phyloP scores from a whole-genome alignment of 169 alveolate species.

The Theileria equi region DNA sequence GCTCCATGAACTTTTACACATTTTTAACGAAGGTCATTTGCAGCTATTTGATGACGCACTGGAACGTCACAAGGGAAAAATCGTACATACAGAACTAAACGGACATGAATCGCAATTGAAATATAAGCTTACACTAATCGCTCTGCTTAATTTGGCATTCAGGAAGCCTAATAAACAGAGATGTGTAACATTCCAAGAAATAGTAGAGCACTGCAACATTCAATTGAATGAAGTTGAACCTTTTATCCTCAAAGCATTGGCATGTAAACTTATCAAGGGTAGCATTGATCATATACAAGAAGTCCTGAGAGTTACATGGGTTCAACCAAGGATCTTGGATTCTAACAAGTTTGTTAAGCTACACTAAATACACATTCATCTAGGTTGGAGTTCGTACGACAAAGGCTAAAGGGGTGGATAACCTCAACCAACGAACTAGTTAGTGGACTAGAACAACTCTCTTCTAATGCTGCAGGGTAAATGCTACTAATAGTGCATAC shows the following conservation, averaged over 20 bases:
- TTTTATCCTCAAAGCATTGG: conserved; percentile 72
- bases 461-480: conserved; percentile 7
- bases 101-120: conserved; percentile 58
- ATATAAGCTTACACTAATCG: conserved; percentile 67
- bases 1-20: conserved; percentile 51
- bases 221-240: conserved; percentile 69
- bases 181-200: conserved; percentile 66
- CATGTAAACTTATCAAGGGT: conserved; percentile 66
- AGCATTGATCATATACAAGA: conserved; percentile 71
- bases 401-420: conserved; percentile 55
- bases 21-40: conserved; percentile 60
- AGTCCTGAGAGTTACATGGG: conserved; percentile 71
- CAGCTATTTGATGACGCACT: conserved; percentile 53
- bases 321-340: conserved; percentile 72
- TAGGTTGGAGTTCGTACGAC: conserved; percentile 53
- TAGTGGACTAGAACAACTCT: conserved; percentile 29
- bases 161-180: conserved; percentile 72
- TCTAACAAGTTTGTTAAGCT: conserved; percentile 53
- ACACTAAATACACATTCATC: conserved; percentile 23
- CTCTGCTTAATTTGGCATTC: conserved; percentile 75
- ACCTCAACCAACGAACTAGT: conserved; percentile 58
- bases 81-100: conserved; percentile 38
- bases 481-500: background rate
- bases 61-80: conserved; percentile 40
- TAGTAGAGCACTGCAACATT: conserved; percentile 70